Base-by-base conservation (phyloP, 495 filamentous ascomycete species). In the Parmelia sp. region DNA sequence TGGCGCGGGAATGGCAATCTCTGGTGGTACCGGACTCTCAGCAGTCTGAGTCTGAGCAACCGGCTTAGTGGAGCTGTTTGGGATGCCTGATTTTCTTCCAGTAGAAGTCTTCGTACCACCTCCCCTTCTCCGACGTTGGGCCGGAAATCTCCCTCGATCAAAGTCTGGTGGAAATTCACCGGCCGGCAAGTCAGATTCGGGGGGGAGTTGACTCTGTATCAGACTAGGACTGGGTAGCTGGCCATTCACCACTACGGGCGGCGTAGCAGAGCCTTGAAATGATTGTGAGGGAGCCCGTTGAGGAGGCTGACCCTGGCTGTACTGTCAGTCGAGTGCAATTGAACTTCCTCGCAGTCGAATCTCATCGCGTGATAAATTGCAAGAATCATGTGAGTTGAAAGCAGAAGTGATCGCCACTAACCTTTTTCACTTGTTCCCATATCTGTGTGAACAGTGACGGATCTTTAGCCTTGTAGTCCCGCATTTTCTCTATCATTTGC, bases 401-500 rank as follows among this genome's bases (percentile, higher is more conserved):
- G 17, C n/a, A n/a, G 27, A 19, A 8, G 27, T 33, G 15, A 33
- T 55, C 17, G 21, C 29, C 6, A 55, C 60, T 44, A 61, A 66
- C 68, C 63, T 74, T 74, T 51, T 75, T 75, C 1, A 75, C 49
- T 59, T 72, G 64, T 40, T 76, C 69, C 74, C 74, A 76, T 39
- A 76, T 63, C 47, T 70, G 65, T 21, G 71, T 64, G 42, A 76
- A 76, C 12, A 71, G 49, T 44, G 69, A 63, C 27, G 74, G 74
- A 49, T 76, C 71, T 62, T 72, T 70, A 7, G 73, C 61, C 57
- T 76, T 72, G 58, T 70, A 76, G 15, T 76, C 71, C 8, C 71
- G 66, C 66, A 76, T 76, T 60, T 71, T 76, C 60, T 73, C 71
- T 7, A 76, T 66, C 74, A 76, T 74, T 56, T 49, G 51, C 59